phyloP scores from a whole-genome alignment of 306 rosid species.

The Trifolium subterraneum region DNA sequence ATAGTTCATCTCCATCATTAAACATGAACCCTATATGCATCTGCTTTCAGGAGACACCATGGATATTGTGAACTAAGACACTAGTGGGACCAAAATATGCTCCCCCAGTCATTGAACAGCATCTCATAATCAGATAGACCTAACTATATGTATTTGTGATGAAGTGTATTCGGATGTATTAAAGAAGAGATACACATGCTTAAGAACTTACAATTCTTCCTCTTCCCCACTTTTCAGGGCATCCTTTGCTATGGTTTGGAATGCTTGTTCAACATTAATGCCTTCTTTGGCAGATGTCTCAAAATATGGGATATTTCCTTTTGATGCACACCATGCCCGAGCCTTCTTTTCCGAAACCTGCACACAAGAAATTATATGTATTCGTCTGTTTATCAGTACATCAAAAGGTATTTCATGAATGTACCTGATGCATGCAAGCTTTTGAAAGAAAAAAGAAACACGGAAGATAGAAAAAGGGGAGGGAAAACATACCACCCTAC shows the following conservation, averaged over 20 bases:
- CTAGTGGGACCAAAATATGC: constrained; percentile 12
- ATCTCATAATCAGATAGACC: constrained; percentile 20
- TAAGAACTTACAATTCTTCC: constrained; percentile 90
- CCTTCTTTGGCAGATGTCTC: constrained; percentile 99
- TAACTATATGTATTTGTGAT: constrained; percentile 17
- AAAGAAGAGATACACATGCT: constrained; percentile 30
- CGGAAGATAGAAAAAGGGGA: constrained; percentile 20
- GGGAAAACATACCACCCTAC: constrained; percentile 82
- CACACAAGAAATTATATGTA: constrained; percentile 27
- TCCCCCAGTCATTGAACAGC: constrained; percentile 31
- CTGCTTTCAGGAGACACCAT: constrained; percentile 15
- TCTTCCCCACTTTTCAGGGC: constrained; percentile 98
- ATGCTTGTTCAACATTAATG: constrained; percentile 95
- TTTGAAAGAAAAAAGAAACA: background rate
- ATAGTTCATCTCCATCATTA: constrained; percentile 24
- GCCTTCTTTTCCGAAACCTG: constrained; percentile 98
- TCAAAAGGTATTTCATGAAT: constrained; percentile 6
- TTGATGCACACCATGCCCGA: constrained; percentile 98
- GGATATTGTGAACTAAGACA: constrained; percentile 11
- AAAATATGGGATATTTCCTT: constrained; percentile 96
- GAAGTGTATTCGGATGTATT: constrained; percentile 8
- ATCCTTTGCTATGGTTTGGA: constrained; percentile 92
- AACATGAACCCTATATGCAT: constrained; percentile 2
- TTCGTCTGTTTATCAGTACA: constrained; percentile 28
- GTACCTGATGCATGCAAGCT: constrained; percentile 3